Base-by-base conservation (phyloP, 2,329 filamentous ascomycete genomes). In the Dothiorella sarmentorum region DNA sequence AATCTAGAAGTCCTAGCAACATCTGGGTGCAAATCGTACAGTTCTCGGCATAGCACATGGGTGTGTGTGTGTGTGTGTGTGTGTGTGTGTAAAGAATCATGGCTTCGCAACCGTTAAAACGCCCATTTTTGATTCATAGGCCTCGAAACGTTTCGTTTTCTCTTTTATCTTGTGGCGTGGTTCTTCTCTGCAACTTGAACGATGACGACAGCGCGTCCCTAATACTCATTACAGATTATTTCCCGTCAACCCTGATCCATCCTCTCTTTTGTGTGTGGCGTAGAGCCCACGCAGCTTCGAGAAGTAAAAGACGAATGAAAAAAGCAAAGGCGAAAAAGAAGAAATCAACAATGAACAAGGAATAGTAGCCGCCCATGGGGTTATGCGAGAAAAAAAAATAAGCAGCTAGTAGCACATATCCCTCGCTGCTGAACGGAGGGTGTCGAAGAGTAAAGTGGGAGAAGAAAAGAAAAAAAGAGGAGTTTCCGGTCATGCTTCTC, bases 211-310 rank as follows among this genome's bases (percentile, higher is more conserved):
- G 24, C 49, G 49, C 49, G 35, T 53, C 49, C 33, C 49, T 53
- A 64, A 65, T 66, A 64, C 60, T 65, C 63, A 65, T 66, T 64
- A 65, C 60, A 62, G 59, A 53, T 64, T 60, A 62, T 59, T 40
- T 53, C 37, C 9, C 56, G 6, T 33, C 20, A 10, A 11, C 1
- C 7, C 7, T 22, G 40, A n/a, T 27, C 11, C 6, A 4, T 22
- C n/a, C 33, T 29, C 33, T 29, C 35, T n/a, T 27, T 29, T 22
- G n/a, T 53, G 22, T 26, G 20, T 22, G 17, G n/a, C 29, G 18
- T 24, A 51, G 47, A 38, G 20, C 18, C 31, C 47, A 26, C 20
- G 31, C 35, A 40, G 17, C 4, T 10, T 17, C n/a, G 29, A 7
- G 17, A 20, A 35, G 24, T 18, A 51, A 49, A 10, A 49, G n/a